Percentiles rank a stretch among this genome's conserved stretches.
Evolutionary conservation across 2,329 filamentous ascomycete genomes (phyloP).

Genomic region (Penicillium glabrum): DNA sequence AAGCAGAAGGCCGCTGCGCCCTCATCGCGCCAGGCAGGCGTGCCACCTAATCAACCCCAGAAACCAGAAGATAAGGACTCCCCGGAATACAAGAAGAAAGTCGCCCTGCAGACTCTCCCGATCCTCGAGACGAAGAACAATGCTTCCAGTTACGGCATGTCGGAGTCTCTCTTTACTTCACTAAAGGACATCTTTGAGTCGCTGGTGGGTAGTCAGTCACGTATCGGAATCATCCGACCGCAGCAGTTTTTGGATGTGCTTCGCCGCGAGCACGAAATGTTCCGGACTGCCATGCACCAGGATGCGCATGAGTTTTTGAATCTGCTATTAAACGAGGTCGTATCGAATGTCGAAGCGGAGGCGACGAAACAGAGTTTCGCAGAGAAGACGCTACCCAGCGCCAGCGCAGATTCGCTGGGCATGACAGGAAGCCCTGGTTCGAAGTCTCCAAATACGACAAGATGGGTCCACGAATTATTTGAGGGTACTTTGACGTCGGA

Average conservation of each 20-base stretch:
- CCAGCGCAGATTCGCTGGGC: slow-evolving; percentile 45
- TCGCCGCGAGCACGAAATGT: slow-evolving; percentile 94
- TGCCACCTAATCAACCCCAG: slow-evolving; percentile 55
- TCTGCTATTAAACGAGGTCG: slow-evolving; percentile 90
- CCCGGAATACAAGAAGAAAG: slow-evolving; percentile 97
- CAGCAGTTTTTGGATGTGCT: slow-evolving; percentile 92
- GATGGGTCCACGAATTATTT: slow-evolving; percentile 97
- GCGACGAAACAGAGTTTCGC: slow-evolving; percentile 47
- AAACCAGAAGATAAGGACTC: slow-evolving; percentile 93
- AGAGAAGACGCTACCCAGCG: slow-evolving; percentile 51
- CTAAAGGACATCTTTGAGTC: slow-evolving; percentile 96
- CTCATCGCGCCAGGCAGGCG: slow-evolving; percentile 49
- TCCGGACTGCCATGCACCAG: slow-evolving; percentile 94
- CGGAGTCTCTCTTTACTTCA: slow-evolving; percentile 90
- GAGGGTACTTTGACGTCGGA: slow-evolving; percentile 94
- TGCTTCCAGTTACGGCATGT: slow-evolving; percentile 79
- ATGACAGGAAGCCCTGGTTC: slow-evolving; percentile 51
- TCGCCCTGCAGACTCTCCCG: slow-evolving; percentile 83
- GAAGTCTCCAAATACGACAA: slow-evolving; percentile 65
- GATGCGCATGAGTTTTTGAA: slow-evolving; percentile 98
- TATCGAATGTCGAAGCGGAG: slow-evolving; percentile 89
- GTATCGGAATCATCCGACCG: slow-evolving; percentile 88
- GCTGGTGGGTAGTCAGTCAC: slow-evolving; percentile 74
- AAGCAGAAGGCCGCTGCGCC: slow-evolving; percentile 44
- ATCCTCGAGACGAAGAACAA: slow-evolving; percentile 86